phyloP scores from a whole-genome alignment of 495 filamentous ascomycete genomes.

The Aspergillus ostianus region DNA sequence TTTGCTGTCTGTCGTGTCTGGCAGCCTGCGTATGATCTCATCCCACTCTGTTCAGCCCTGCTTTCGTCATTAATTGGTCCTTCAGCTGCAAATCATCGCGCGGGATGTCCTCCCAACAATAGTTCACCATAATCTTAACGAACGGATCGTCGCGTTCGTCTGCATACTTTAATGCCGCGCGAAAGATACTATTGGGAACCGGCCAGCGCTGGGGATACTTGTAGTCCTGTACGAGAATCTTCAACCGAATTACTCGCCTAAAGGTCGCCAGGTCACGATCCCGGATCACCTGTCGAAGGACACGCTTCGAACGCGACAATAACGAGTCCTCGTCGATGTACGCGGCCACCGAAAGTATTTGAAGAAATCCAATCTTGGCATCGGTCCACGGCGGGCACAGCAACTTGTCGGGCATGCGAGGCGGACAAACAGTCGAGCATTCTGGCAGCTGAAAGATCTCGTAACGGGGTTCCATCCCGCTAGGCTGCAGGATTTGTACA shows the following conservation, averaged over 20 bases:
- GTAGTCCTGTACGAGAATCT: constrained; percentile 30
- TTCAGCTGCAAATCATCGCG: constrained; percentile 22
- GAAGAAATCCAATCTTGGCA: constrained; percentile 41
- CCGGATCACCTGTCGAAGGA: constrained; percentile 36
- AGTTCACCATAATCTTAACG: constrained; percentile 27
- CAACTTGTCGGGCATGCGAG: constrained; percentile 42
- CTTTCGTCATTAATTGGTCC: constrained; percentile 19
- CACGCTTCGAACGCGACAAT: constrained; percentile 19
- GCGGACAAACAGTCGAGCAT: constrained; percentile 18
- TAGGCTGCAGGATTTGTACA: constrained; percentile 30
- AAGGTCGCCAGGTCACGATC: constrained; percentile 35
- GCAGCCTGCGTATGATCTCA: constrained; percentile 3
- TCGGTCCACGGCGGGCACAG: constrained; percentile 44
- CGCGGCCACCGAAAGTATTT: constrained; percentile 31
- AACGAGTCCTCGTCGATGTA: constrained; percentile 35
- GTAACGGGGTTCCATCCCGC: constrained; percentile 22
- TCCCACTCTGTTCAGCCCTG: background rate
- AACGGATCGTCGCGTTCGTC: constrained; percentile 35
- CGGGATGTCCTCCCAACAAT: constrained; percentile 36
- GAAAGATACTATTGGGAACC: constrained; percentile 25
- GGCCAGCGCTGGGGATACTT: constrained; percentile 35
- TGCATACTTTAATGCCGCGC: constrained; percentile 26
- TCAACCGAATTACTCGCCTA: constrained; percentile 27
- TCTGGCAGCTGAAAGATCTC: constrained; percentile 36
- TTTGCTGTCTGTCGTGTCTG: background rate